Evolutionary conservation across 1,284 basidiomycete genomes (phyloP), one percentile per base, ranked within the genome.

Genomic region (Rhodotorula sp.): DNA sequence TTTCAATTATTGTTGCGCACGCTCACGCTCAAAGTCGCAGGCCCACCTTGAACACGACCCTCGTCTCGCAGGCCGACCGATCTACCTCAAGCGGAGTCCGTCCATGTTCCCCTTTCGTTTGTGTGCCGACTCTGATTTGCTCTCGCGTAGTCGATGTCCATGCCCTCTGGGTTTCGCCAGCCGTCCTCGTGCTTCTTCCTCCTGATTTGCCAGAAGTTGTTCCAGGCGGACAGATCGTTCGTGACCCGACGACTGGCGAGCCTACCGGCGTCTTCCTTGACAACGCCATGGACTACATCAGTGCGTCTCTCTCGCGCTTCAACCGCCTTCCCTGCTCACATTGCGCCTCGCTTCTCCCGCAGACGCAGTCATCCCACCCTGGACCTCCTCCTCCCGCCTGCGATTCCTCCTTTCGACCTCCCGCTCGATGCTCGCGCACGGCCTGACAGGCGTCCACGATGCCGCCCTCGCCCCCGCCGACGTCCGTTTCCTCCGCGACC

Each of bases 371-470:
- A 79, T 83, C 9, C 92, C 91, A 0, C 77, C 83, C 6, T 87
- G 86, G 84, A 85, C 86, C 0, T 84, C 87, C 46, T 78, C 80
- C 11, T 85, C 88, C 73, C 84, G 88, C 78, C 78, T 82, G 47
- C 81, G 83, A 27, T 90, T 85, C 77, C 88, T 90, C 65, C 81
- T 86, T n/a, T 82, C 83, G 24, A 84, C 90, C 0, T 84, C 89
- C 60, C 80, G 81, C 46, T 88, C 90, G 75, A 91, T 89, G 0
- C 82, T 92, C 22, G 82, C 84, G 2, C 85, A 86, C 56, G 93
- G 93, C 6, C 79, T 96, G 59, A 92, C 90, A 0, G 88, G 86
- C 20, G 87, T 95, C 11, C 92, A 94, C 72, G 92, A 95, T 77
- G 93, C 92, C 0, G 84, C 82, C 22, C 83, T 87, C 0, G 79